A percentile compares a stretch with the other conserved stretches of the same genome.
Evolutionary conservation across 805 yeast genomes (phyloP).

Genomic region (Kregervanrija pseudodelftensis): DNA sequence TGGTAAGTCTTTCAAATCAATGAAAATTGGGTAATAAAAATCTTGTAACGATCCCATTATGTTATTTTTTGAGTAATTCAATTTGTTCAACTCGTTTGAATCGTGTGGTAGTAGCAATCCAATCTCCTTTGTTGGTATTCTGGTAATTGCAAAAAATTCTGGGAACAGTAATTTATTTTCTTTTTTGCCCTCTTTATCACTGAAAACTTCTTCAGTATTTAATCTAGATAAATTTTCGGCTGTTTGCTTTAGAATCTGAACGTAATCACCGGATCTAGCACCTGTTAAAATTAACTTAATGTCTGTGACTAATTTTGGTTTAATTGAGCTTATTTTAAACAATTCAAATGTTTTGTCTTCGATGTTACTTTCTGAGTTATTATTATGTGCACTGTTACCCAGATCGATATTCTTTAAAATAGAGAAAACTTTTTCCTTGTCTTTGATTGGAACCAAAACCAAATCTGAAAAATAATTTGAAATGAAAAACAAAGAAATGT

Average conservation of each 20-base stretch:
- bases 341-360: constrained; percentile 31
- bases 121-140: constrained; percentile 44
- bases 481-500: constrained; percentile 53
- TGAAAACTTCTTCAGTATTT: constrained; percentile 9
- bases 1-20: constrained; percentile 48
- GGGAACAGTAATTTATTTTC: constrained; percentile 20
- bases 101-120: constrained; percentile 42
- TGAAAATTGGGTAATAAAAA: constrained; percentile 45
- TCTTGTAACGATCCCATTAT: constrained; percentile 54
- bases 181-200: background rate
- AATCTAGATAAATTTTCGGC: constrained; percentile 28
- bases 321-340: constrained; percentile 32
- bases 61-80: constrained; percentile 34
- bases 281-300: constrained; percentile 47
- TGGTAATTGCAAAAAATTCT: constrained; percentile 43
- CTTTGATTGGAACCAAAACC: constrained; percentile 46
- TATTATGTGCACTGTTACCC: background rate
- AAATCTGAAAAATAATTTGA: constrained; percentile 60
- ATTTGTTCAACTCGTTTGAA: constrained; percentile 24
- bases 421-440: constrained; percentile 37
- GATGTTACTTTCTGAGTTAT: constrained; percentile 8
- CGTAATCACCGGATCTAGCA: constrained; percentile 44
- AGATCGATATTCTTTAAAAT: constrained; percentile 30
- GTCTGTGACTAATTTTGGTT: constrained; percentile 36
- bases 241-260: constrained; percentile 34